A percentile compares a stretch with the other conserved stretches of the same genome.
These are phyloP conservation scores for Otatea glauca DNA, from an alignment of 176 grass and related monocot genomes.

Conservation along the genomic window DNA sequence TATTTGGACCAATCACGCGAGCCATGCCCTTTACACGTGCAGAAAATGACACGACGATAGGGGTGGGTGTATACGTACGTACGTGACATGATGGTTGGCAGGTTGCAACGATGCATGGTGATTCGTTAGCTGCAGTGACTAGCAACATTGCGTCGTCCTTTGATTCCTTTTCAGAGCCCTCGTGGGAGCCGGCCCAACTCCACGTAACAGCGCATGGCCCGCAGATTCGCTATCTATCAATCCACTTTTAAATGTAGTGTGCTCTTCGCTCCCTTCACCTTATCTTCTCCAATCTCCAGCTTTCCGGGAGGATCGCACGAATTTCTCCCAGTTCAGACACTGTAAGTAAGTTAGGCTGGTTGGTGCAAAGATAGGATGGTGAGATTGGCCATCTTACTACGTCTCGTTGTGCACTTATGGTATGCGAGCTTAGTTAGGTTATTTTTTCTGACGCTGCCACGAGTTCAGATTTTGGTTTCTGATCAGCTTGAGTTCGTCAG, in stretches of 20 bases:
- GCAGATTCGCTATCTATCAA: neutral
- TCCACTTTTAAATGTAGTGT: neutral
- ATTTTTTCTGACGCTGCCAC: neutral
- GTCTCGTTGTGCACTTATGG: neutral
- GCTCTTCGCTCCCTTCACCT: neutral
- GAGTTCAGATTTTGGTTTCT: constrained; percentile 14
- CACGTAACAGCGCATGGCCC: constrained; percentile 18
- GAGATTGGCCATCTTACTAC: neutral
- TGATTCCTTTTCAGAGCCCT: neutral
- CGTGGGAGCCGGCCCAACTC: neutral
- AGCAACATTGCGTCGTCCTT: neutral
- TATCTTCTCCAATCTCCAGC: constrained; percentile 39
- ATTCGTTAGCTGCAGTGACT: neutral
- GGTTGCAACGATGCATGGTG: neutral
- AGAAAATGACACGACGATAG: neutral
- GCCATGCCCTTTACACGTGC: neutral
- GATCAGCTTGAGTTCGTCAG: constrained; percentile 14
- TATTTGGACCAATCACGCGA: neutral
- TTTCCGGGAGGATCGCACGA: neutral
- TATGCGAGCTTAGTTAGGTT: neutral
- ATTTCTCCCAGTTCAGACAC: neutral
- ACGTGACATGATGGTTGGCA: neutral
- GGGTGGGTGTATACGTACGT: too few species aligned
- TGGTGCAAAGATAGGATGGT: neutral
- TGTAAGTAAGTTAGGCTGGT: neutral